These are phyloP conservation scores for Guillardia theta DNA, from an alignment of 78 protist species.

Conservation along the genomic window DNA sequence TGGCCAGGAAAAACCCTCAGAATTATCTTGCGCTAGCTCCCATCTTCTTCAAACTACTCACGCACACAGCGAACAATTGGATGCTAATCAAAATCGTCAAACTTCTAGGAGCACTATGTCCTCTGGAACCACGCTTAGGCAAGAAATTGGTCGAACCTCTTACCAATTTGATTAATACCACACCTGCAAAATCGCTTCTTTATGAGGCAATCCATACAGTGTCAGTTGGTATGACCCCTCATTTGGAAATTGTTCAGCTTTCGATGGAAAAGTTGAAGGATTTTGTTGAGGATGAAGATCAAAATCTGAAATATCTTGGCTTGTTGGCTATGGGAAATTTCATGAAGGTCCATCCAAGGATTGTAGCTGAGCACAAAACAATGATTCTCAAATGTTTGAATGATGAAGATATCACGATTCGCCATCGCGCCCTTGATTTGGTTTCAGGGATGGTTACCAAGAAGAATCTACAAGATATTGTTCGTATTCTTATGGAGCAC, in stretches of 20 bases:
- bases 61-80: conserved; percentile 87
- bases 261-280: conserved; percentile 77
- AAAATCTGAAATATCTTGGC: conserved; percentile 94
- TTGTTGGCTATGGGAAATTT: conserved; percentile 71
- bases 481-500: conserved; percentile 65
- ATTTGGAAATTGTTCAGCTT: conserved; percentile 65
- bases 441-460: conserved; percentile 72
- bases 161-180: conserved; percentile 74
- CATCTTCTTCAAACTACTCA: conserved; percentile 79
- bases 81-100: conserved; percentile 93
- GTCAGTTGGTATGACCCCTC: conserved; percentile 62
- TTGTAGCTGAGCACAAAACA: conserved; percentile 63
- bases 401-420: conserved; percentile 88
- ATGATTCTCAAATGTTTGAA: conserved; percentile 52
- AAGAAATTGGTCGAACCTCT: conserved; percentile 92
- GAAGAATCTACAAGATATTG: conserved; percentile 81
- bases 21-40: conserved; percentile 63
- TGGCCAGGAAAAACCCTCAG: conserved; percentile 90
- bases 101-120: conserved; percentile 81
- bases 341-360: conserved; percentile 70
- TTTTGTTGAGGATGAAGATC: conserved; percentile 90
- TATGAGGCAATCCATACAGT: conserved; percentile 88
- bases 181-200: conserved; percentile 63
- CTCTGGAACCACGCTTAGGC: conserved; percentile 90
- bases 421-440: conserved; percentile 86